phyloP scores from a whole-genome alignment of 2,329 filamentous ascomycete species.

The Microsporum canis region DNA sequence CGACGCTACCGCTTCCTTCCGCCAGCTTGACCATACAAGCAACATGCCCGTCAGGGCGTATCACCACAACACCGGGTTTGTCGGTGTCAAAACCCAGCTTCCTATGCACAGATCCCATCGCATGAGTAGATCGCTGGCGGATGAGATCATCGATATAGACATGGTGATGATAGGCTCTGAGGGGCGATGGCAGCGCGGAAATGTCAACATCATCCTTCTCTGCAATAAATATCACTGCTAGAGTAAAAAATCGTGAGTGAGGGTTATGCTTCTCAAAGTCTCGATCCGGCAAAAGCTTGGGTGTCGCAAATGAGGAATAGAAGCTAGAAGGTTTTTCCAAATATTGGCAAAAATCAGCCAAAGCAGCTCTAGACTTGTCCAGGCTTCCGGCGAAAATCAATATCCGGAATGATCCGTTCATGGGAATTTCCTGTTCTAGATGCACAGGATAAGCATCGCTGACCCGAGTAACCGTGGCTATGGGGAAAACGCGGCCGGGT shows the following conservation, averaged over 20 bases:
- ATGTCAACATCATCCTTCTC: constrained; percentile 62
- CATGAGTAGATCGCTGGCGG: constrained; percentile 58
- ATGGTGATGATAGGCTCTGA: constrained; percentile 68
- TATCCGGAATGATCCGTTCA: constrained; percentile 78
- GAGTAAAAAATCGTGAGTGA: constrained; percentile 68
- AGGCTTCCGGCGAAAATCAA: constrained; percentile 73
- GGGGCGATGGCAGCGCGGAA: constrained; percentile 49
- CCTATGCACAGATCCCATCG: constrained; percentile 64
- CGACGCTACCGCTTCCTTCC: constrained; percentile 66
- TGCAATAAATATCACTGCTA: constrained; percentile 64
- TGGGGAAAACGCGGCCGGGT: constrained; percentile 64
- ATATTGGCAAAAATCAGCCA: constrained; percentile 57
- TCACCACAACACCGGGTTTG: constrained; percentile 67
- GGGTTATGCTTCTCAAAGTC: constrained; percentile 78
- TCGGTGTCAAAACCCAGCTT: constrained; percentile 73
- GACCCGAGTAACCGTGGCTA: constrained; percentile 72
- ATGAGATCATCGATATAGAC: constrained; percentile 77
- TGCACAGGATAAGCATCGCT: constrained; percentile 83
- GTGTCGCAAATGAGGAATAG: constrained; percentile 52
- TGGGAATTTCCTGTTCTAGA: constrained; percentile 76
- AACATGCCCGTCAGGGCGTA: constrained; percentile 79
- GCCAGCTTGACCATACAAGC: constrained; percentile 61
- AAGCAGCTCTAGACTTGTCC: constrained; percentile 47
- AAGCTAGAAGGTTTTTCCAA: constrained; percentile 59
- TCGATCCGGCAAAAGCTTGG: constrained; percentile 44